Conservation (phyloP, 179 eudicot genomes). For the Amaranthus tricolor region DNA sequence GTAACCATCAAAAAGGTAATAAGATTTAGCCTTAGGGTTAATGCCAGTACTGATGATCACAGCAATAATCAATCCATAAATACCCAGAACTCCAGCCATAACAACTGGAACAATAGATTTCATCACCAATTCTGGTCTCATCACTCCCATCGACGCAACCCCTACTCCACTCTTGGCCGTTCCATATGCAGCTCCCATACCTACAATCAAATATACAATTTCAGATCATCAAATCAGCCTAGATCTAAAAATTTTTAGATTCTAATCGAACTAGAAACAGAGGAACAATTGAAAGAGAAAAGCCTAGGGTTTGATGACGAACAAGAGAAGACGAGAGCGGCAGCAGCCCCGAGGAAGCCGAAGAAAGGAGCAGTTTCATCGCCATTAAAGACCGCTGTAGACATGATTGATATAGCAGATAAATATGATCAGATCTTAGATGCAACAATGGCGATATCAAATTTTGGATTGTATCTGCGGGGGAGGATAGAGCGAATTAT, state of each 20-base stretch:
- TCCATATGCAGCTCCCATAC: conserved; percentile 95
- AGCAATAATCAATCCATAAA: conserved; percentile 85
- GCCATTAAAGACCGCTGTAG: conserved; percentile 53
- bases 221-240: background rate
- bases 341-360: conserved; percentile 85
- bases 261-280: background rate
- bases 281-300: background rate
- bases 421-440: conserved; percentile 29
- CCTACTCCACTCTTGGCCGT: conserved; percentile 95
- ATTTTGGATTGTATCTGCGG: background rate
- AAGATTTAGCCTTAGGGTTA: conserved; percentile 85
- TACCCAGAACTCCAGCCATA: conserved; percentile 96
- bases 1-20: conserved; percentile 78
- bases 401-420: conserved; percentile 20
- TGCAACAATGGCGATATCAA: conserved; percentile 18
- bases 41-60: conserved; percentile 90
- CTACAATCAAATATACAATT: conserved; percentile 26
- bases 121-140: conserved; percentile 96
- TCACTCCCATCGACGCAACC: conserved; percentile 94
- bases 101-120: conserved; percentile 91
- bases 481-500: conserved; percentile 4
- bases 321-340: conserved; percentile 88
- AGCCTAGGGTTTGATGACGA: conserved; percentile 6
- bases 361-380: conserved; percentile 79
- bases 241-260: conserved; percentile 10